Evolutionary conservation across 192 early-diverging fungal species (phyloP), one percentile per base, ranked within the genome.

Genomic region (Mortierella alpina): DNA sequence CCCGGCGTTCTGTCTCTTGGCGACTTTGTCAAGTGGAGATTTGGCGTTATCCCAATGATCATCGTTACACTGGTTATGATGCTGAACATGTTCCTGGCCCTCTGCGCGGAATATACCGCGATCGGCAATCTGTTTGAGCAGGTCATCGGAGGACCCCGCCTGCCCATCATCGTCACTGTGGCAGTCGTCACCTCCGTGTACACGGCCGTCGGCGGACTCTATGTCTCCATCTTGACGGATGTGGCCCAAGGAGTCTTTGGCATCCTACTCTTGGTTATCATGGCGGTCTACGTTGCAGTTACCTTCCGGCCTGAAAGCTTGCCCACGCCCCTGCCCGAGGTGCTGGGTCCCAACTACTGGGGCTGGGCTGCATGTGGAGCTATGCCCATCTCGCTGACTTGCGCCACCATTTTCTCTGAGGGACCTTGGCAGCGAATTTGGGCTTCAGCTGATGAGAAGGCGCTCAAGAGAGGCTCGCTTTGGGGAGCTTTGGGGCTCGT

Each of bases 361-460:
- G 89, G 88, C 63, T 91, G 88, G 72, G 88, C 91, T 75, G 83
- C 88, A 44, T 85, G 88, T 71, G 85, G 82, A 3, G 88, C 89
- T 53, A 84, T 92, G 58, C 84, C 88, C 6, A 82, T 87, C 51
- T 89, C 91, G 48, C 84, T 91, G 61, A 87, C 84, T 42, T 86
- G 86, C 64, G 84, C 90, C 41, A 87, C 87, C 67, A 87, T 92
- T 77, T 92, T 89, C 75, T 89, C 90, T 62, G 90, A 92, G 65
- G 90, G 88, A 40, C 90, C 89, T 56, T 92, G 91, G 91, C 91
- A 92, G 82, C 85, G 90, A 42, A 87, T 90, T 14, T 92, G 90
- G 86, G 83, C 90, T 12, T 87, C 91, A 17, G 83, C 83, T 39
- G 85, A 82, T 62, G 85, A 92, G 71, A 82, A 82, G 40, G 88